A percentile compares a stretch with the other conserved stretches of the same genome.
These are phyloP conservation scores for Balamuthia mandrillaris DNA, from an alignment of 208 protist species.

Conservation along the genomic window DNA sequence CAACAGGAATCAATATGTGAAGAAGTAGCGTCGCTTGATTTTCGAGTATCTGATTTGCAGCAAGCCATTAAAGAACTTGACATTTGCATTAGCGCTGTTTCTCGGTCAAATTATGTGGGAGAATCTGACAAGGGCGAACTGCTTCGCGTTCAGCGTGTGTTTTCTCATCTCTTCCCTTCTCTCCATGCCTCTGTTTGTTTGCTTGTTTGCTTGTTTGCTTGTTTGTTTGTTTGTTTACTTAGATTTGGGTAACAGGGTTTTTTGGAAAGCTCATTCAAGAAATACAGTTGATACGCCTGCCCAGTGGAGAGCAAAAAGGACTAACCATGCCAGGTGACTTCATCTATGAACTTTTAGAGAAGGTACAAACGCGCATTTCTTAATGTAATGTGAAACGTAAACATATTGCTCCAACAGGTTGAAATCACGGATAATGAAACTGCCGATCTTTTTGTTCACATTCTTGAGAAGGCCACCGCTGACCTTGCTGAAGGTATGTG, in stretches of 20 bases:
- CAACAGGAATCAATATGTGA: constrained; percentile 36
- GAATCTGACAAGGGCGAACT: constrained; percentile 19
- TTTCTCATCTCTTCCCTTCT: neutral
- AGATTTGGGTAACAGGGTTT: neutral
- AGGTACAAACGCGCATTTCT: neutral
- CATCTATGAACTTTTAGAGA: constrained; percentile 14
- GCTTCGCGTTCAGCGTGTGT: neutral
- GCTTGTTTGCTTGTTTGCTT: neutral
- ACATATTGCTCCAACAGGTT: neutral
- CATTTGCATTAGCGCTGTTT: neutral
- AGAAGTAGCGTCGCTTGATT: constrained; percentile 62
- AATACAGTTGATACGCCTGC: neutral
- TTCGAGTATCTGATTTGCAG: constrained; percentile 47
- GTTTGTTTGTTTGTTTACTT: neutral
- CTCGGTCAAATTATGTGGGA: neutral
- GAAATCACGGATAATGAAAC: constrained; percentile 14
- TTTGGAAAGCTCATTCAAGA: neutral
- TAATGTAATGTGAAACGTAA: neutral
- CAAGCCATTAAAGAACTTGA: constrained; percentile 56
- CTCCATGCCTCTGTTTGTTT: neutral
- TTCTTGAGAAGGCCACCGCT: neutral
- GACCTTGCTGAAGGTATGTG: neutral
- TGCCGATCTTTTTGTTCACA: neutral
- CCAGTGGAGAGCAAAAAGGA: neutral
- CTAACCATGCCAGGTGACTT: neutral